Evolutionary conservation across 1,284 basidiomycete species (phyloP).

Genomic region (Coniferiporia sulphurascens): DNA sequence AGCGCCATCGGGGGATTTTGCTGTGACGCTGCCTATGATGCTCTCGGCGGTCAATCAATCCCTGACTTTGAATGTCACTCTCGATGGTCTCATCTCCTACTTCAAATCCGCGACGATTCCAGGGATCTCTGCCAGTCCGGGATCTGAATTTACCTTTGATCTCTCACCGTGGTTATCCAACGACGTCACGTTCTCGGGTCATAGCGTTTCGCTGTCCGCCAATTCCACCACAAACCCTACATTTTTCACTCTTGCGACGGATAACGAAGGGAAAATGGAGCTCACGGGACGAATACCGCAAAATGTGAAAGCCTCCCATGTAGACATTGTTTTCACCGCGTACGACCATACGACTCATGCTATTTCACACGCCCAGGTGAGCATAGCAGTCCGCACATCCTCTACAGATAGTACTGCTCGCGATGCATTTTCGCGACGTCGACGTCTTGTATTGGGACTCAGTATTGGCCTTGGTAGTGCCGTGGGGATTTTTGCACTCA

Average conservation of each 20-base stretch:
- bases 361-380: constrained; percentile 60
- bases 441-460: constrained; percentile 47
- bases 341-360: constrained; percentile 64
- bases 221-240: neutral
- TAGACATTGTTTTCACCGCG: constrained; percentile 56
- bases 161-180: constrained; percentile 1
- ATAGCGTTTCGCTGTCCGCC: constrained; percentile 2
- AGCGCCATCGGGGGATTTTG: constrained; percentile 37
- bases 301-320: constrained; percentile 31
- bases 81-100: constrained; percentile 8
- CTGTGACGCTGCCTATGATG: constrained; percentile 49
- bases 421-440: constrained; percentile 25
- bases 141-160: neutral
- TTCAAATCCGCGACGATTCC: neutral
- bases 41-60: constrained; percentile 64
- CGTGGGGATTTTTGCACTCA: constrained; percentile 53
- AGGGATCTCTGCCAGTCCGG: constrained; percentile 3
- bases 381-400: constrained; percentile 42
- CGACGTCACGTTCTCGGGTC: neutral
- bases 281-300: constrained; percentile 52
- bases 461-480: constrained; percentile 58
- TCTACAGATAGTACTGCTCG: constrained; percentile 29
- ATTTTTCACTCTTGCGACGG: constrained; percentile 2
- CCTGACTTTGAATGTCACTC: constrained; percentile 26
- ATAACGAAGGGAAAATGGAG: neutral